Evolutionary conservation across 2,329 filamentous ascomycete genomes (phyloP).

Genomic region (Teratosphaeria destructans): DNA sequence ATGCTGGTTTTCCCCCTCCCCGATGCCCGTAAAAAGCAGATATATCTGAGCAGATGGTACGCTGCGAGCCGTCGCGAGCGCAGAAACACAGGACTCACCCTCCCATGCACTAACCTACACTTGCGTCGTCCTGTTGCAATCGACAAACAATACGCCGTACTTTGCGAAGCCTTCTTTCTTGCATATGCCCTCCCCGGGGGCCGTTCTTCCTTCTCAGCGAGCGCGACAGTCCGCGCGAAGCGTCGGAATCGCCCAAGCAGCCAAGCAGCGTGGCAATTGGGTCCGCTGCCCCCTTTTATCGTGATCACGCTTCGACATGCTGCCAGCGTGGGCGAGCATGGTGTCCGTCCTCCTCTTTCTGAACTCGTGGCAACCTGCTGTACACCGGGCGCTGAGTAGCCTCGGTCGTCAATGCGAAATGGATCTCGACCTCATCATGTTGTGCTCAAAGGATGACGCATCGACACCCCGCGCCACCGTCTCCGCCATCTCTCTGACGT

Average conservation of each 20-base stretch:
- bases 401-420: not conserved
- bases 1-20: not conserved
- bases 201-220: not conserved
- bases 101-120: not conserved
- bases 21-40: not conserved
- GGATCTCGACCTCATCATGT: not conserved
- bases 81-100: not conserved
- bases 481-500: slow-evolving; percentile 38
- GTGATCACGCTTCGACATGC: too few relatives aligned
- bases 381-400: too few relatives aligned
- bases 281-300: too few relatives aligned
- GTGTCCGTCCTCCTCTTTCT: not conserved
- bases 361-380: too few relatives aligned
- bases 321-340: not conserved
- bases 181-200: not conserved
- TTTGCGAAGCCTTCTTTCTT: not conserved
- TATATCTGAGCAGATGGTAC: not conserved
- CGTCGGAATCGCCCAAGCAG: not conserved
- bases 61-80: not conserved
- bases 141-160: not conserved
- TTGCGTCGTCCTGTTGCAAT: not conserved
- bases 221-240: not conserved
- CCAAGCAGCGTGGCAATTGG: too few relatives aligned
- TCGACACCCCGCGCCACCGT: slow-evolving; percentile 51
- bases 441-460: slow-evolving; percentile 46